Conservation (phyloP, 148 eudicot species). For the Spergularia marina region DNA sequence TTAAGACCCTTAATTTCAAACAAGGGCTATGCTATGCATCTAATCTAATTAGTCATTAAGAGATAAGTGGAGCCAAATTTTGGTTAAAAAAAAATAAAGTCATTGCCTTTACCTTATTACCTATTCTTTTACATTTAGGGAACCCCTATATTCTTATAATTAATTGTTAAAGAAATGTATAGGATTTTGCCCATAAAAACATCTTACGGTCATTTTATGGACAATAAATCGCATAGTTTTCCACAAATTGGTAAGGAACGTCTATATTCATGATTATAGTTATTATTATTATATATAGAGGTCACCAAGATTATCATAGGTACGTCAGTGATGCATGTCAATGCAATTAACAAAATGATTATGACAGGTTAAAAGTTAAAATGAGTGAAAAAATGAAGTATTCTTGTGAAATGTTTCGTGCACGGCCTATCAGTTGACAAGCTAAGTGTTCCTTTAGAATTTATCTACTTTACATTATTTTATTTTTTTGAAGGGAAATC, state of each 20-base stretch:
- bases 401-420: too few relatives aligned
- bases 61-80: not conserved
- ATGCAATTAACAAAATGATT: not conserved
- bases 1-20: conserved; percentile 1
- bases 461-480: too few relatives aligned
- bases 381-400: too few relatives aligned
- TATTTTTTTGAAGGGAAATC: too few relatives aligned
- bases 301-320: not conserved
- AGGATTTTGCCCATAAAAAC: not conserved
- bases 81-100: not conserved
- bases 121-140: not conserved
- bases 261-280: not conserved
- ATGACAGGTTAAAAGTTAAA: not conserved
- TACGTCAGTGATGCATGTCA: not conserved
- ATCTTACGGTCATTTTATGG: not conserved
- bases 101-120: not conserved
- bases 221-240: not conserved
- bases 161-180: not conserved
- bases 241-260: not conserved
- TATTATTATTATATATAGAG: not conserved
- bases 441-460: too few relatives aligned
- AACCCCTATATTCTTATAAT: not conserved
- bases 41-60: conserved; percentile 18
- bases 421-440: too few relatives aligned
- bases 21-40: not conserved